A percentile compares a stretch with the other conserved stretches of the same genome.
These are phyloP conservation scores for Phytophthora constricta DNA, from an alignment of 352 stramenopile genomes.

Conservation along the genomic window DNA sequence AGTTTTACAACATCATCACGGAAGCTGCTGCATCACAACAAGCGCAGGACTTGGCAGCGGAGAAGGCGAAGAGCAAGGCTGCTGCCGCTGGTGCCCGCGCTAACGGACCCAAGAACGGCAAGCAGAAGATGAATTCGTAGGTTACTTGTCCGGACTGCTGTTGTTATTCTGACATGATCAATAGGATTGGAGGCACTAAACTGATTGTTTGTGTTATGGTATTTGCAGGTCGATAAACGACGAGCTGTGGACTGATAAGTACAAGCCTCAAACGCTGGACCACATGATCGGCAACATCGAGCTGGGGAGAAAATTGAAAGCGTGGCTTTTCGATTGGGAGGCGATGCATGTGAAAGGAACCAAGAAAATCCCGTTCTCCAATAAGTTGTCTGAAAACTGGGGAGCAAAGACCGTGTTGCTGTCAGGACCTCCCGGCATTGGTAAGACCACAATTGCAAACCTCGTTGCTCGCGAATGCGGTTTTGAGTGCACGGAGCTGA, in stretches of 20 bases:
- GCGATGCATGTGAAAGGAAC: conserved; percentile 83
- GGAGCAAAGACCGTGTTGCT: conserved; percentile 95
- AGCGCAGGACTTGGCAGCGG: conserved; percentile 52
- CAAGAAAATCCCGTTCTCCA: conserved; percentile 82
- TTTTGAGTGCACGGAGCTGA: conserved; percentile 96
- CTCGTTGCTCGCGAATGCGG: conserved; percentile 91
- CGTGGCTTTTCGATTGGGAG: conserved; percentile 88
- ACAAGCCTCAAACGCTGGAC: conserved; percentile 91
- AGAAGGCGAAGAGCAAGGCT: conserved; percentile 63
- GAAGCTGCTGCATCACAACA: conserved; percentile 74
- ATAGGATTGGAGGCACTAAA: too few relatives aligned
- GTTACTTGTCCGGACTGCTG: conserved; percentile 8
- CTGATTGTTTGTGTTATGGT: conserved; percentile 10
- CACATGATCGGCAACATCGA: conserved; percentile 96
- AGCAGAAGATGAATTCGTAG: conserved; percentile 55
- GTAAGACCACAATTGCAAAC: conserved; percentile 96
- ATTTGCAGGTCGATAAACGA: conserved; percentile 49
- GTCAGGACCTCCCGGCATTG: conserved; percentile 96
- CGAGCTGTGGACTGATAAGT: conserved; percentile 96
- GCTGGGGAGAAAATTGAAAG: conserved; percentile 85
- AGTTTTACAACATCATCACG: conserved; percentile 89
- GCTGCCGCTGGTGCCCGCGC: conserved; percentile 43
- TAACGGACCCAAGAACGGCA: conserved; percentile 57
- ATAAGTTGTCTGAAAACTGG: conserved; percentile 87
- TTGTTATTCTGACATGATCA: not conserved